Evolutionary conservation across 805 yeast species (phyloP).

Genomic region (Debaryomyces hansenii): DNA sequence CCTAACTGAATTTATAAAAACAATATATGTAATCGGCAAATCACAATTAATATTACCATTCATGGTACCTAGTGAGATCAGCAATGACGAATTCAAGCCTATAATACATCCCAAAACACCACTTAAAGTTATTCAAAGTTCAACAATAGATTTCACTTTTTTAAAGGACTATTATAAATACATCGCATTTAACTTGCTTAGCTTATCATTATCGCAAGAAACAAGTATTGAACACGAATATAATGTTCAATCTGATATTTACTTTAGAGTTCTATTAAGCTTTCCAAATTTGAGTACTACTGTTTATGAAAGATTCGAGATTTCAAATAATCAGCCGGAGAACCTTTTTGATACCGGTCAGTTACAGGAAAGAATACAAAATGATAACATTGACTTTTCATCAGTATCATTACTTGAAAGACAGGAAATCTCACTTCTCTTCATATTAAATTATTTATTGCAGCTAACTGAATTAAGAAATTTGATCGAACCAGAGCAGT

Average conservation of each 20-base stretch:
- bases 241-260: slow-evolving; percentile 19
- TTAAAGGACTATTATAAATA: slow-evolving; percentile 25
- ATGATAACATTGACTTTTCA: neutral
- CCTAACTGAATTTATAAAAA: slow-evolving; percentile 14
- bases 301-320: neutral
- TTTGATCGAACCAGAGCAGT: slow-evolving; percentile 11
- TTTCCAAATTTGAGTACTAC: slow-evolving; percentile 20
- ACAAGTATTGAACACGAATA: slow-evolving; percentile 6
- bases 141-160: slow-evolving; percentile 14
- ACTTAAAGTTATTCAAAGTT: slow-evolving; percentile 12
- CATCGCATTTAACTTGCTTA: slow-evolving; percentile 26
- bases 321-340: neutral
- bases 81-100: slow-evolving; percentile 2
- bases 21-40: slow-evolving; percentile 17
- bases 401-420: slow-evolving; percentile 14
- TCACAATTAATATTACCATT: slow-evolving; percentile 15
- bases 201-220: slow-evolving; percentile 13
- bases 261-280: slow-evolving; percentile 21
- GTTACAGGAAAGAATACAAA: neutral
- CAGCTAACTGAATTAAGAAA: slow-evolving; percentile 16
- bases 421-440: slow-evolving; percentile 32
- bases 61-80: slow-evolving; percentile 1
- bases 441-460: slow-evolving; percentile 22
- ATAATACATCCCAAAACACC: slow-evolving; percentile 23
- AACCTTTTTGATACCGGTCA: neutral